Base-by-base conservation (phyloP, 768 basidiomycete genomes). In the Russula virescens region DNA sequence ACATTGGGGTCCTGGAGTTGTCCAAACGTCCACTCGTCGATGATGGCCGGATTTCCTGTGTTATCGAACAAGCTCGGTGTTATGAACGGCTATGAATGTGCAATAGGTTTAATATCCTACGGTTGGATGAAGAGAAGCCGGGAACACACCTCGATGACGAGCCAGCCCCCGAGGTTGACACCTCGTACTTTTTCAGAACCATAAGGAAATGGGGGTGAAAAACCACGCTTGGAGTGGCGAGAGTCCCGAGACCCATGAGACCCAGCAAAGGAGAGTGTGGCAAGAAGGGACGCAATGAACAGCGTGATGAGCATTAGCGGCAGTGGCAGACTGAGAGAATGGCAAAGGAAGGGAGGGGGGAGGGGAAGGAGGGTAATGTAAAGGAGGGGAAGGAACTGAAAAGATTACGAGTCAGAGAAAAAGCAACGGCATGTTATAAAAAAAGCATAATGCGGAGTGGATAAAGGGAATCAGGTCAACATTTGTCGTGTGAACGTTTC, bases 11-110 rank as follows among this genome's bases (percentile, higher is more conserved):
- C 72, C 68, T 89, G 87, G 62, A 78, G 82, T 69, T 84, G 80
- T 53, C 86, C 80, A 68, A 90, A 91, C 0, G 89, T 91, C 76
- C 80, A 92, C 67, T 92, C 89, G 72, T 93, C 91, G 58, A 88
- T 77, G 68, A 87, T 86, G 63, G 73, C 60, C 19, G 62, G 49
- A 65, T 80, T 74, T 23, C 83, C 83, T 0, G 88, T 89, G 70
- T 83, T 78, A 61, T 88, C 84, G 70, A 89, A 91, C 7, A 91
- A 69, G 48, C 83, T 85, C 34, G 89, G 89, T 0, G 87, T 89
- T 68, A 91, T 87, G 86, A 87, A 91, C 9, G 89, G 87, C 85
- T 72, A 65, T 38, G 13, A n/a, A 11, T 5, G 38, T 11, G 38
- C 13, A 11, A 38, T 11, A 38, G 10, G 13, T 7, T 9, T 11